Evolutionary conservation across 345 rosid species (phyloP), one percentile per base, ranked within the genome.

Genomic region (Gossypium australe): DNA sequence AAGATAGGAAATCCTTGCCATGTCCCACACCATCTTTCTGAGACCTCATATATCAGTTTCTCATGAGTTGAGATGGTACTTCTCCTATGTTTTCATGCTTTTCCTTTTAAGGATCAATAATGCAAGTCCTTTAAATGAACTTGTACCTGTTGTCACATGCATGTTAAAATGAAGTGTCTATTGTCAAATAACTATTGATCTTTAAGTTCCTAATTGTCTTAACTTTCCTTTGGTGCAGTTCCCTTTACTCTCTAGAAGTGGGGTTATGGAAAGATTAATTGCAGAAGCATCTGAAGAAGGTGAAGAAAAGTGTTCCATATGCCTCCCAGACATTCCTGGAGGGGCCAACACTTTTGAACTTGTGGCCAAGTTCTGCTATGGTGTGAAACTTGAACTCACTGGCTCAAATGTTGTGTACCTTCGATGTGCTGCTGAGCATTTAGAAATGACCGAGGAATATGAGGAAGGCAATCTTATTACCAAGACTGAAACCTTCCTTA

Each of bases 371-470:
- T 95, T 95, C 84, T 95, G 98, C 82, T 95, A 95, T 8, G 98
- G 98, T n/a, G 97, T 95, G 81, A 95, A 93, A 81, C 97, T 95
- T 16, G 98, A 95, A 67, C 91, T 93, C 73, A 93, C 98, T 59
- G 87, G 98, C 59, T 86, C 94, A 14, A 95, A 95, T 80, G 93
- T 93, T 61, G 94, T 89, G 20, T 87, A 82, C 80, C 90, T 95
- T 27, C 87, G 89, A 12, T 89, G 93, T 81, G 97, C 97, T 67
- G 92, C 98, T 73, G 94, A 95, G 82, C 88, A 78, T 82, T 92
- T 95, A 56, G 88, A 89, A 72, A 93, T 95, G 99, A 91, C 93
- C 0, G 99, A 95, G 81, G 99, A 93, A 77, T 89, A 91, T 70
- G 97, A 97, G 11, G 97, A 95, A 81, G 97, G 89, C 73, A 95